These are phyloP conservation scores for Fusarium sambucinum DNA, from an alignment of 2,329 filamentous ascomycete species.

Conservation along the genomic window DNA sequence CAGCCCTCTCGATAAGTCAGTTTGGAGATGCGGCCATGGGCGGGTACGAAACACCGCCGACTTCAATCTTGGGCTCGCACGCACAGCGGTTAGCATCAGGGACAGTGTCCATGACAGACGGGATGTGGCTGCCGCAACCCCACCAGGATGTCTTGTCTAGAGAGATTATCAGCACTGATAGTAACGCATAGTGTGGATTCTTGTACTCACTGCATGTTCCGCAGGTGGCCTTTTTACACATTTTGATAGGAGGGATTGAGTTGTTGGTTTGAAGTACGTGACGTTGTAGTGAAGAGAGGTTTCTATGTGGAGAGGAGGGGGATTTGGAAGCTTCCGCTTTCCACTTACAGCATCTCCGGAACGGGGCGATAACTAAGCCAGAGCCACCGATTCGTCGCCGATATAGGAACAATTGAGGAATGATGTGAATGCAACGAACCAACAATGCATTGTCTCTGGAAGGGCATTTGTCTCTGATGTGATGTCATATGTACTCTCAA, in stretches of 20 bases:
- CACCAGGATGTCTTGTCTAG: conserved; percentile 63
- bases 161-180: not conserved
- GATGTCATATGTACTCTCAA: conserved; percentile 14
- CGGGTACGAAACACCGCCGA: conserved; percentile 72
- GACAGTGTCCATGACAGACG: conserved; percentile 71
- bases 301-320: conserved; percentile 19
- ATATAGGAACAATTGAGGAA: conserved; percentile 3
- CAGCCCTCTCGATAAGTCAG: conserved; percentile 54
- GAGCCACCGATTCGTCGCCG: conserved; percentile 19
- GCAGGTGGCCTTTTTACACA: conserved; percentile 76
- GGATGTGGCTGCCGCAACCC: conserved; percentile 73
- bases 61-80: conserved; percentile 73
- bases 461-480: not conserved
- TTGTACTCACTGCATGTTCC: conserved; percentile 69
- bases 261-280: not conserved
- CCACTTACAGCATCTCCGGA: conserved; percentile 29
- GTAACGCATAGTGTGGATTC: not conserved
- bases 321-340: conserved; percentile 9
- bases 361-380: conserved; percentile 27
- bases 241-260: conserved; percentile 49
- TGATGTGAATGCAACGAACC: not conserved
- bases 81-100: conserved; percentile 71
- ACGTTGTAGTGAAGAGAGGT: not conserved
- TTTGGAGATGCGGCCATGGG: conserved; percentile 66
- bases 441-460: conserved; percentile 1